Conservation (phyloP, 148 eudicot species). For the Rhododendron williamsianum region DNA sequence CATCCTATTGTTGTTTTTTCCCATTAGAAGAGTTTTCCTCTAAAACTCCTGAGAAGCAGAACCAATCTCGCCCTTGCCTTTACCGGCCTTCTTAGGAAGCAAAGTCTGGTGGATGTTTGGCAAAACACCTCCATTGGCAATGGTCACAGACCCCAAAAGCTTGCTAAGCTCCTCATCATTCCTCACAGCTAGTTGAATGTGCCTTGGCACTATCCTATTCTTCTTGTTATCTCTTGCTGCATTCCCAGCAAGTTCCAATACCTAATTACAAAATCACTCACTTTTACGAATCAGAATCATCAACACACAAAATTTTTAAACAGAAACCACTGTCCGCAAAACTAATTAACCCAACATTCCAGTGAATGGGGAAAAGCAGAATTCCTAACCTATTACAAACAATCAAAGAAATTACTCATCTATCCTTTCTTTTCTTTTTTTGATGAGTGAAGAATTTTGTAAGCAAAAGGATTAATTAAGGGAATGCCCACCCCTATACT, state of each 20-base stretch:
- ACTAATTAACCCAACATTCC: neutral
- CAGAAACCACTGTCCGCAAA: neutral
- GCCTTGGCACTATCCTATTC: slow-evolving; percentile 31
- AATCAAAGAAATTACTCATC: neutral
- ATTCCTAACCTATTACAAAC: neutral
- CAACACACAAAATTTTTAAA: neutral
- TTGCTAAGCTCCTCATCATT: slow-evolving; percentile 34
- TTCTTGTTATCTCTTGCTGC: slow-evolving; percentile 38
- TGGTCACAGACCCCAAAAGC: slow-evolving; percentile 30
- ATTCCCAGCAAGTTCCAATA: slow-evolving; percentile 33
- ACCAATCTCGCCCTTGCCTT: slow-evolving; percentile 23
- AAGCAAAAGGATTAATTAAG: no score
- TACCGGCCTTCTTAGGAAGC: slow-evolving; percentile 29
- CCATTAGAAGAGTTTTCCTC: neutral
- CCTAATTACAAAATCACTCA: slow-evolving; percentile 5
- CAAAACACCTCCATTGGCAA: slow-evolving; percentile 30
- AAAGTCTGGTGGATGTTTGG: slow-evolving; percentile 26
- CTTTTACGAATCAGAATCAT: neutral
- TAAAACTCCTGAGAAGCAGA: slow-evolving; percentile 37
- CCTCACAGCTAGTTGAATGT: slow-evolving; percentile 34
- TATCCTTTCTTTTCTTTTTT: no score
- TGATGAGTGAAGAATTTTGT: no score
- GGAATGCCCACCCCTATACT: neutral
- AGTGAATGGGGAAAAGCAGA: neutral
- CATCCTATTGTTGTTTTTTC: neutral